These are phyloP conservation scores for Cicer judaicum DNA, from an alignment of 306 rosid genomes.

Conservation along the genomic window DNA sequence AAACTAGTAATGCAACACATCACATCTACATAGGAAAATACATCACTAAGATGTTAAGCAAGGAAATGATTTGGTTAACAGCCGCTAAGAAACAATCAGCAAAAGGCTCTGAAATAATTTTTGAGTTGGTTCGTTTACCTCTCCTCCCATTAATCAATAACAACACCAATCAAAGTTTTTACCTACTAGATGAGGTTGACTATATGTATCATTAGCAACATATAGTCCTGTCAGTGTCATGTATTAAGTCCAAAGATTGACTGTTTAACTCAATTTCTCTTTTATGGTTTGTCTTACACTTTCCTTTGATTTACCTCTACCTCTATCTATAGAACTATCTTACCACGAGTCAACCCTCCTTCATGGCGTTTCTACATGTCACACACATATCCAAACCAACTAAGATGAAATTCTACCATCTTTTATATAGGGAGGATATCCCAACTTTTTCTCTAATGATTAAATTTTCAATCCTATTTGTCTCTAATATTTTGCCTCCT, in stretches of 20 bases:
- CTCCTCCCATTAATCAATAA: background rate
- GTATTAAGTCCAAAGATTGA: background rate
- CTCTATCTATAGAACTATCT: background rate
- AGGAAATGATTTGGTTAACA: background rate
- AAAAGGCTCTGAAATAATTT: background rate
- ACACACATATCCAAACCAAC: background rate
- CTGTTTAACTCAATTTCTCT: background rate
- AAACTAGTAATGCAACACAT: constrained; percentile 2
- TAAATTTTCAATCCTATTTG: background rate
- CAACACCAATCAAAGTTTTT: background rate
- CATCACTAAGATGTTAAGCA: constrained; percentile 13
- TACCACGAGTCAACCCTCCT: background rate
- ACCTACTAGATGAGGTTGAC: background rate
- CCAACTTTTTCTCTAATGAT: background rate
- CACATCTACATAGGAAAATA: background rate
- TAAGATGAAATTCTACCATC: background rate
- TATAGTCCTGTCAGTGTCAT: background rate
- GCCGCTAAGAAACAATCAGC: constrained; percentile 17
- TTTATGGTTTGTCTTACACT: background rate
- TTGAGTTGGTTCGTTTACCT: constrained; percentile 18
- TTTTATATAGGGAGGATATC: background rate
- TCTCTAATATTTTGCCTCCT: background rate
- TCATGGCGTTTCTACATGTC: background rate
- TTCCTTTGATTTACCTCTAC: background rate
- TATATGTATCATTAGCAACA: background rate